Conservation (phyloP, 1,284 basidiomycete species). For the Cystobasidium pallidum region DNA sequence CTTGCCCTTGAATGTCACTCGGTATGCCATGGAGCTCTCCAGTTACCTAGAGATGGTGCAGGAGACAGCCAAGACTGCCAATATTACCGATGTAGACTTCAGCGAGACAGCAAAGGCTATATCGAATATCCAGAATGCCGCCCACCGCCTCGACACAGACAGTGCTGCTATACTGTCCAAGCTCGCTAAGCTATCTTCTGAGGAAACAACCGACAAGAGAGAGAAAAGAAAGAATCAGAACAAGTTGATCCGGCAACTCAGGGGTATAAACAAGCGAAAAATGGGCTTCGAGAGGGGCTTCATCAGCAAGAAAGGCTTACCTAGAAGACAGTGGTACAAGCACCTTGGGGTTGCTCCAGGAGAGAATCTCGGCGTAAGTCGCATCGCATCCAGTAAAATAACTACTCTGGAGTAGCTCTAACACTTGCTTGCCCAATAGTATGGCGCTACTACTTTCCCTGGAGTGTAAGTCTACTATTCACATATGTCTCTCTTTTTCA, state of each 20-base stretch:
- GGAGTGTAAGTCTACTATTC: slow-evolving; percentile 49
- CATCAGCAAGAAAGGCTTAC: slow-evolving; percentile 75
- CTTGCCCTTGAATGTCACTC: slow-evolving; percentile 73
- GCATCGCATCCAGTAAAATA: neutral
- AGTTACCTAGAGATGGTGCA: slow-evolving; percentile 64
- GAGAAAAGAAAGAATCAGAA: slow-evolving; percentile 23
- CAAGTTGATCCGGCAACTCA: slow-evolving; percentile 64
- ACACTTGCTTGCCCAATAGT: slow-evolving; percentile 36
- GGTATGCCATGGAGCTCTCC: slow-evolving; percentile 69
- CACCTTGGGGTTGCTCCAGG: slow-evolving; percentile 88
- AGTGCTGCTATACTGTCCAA: slow-evolving; percentile 55
- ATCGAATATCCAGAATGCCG: slow-evolving; percentile 62
- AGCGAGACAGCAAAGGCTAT: slow-evolving; percentile 62
- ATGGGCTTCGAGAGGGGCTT: slow-evolving; percentile 80
- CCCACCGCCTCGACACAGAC: slow-evolving; percentile 64
- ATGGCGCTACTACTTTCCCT: slow-evolving; percentile 58
- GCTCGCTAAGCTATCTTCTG: slow-evolving; percentile 33
- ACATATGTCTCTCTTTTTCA: no score
- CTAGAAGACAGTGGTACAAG: slow-evolving; percentile 53
- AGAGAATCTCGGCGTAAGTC: slow-evolving; percentile 53
- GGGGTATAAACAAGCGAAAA: slow-evolving; percentile 73
- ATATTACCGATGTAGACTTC: slow-evolving; percentile 59
- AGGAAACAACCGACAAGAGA: slow-evolving; percentile 36
- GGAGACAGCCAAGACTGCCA: slow-evolving; percentile 39
- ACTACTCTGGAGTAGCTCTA: no score